Base-by-base conservation (phyloP, 2,329 filamentous ascomycete species). In the Fusarium scirpi region DNA sequence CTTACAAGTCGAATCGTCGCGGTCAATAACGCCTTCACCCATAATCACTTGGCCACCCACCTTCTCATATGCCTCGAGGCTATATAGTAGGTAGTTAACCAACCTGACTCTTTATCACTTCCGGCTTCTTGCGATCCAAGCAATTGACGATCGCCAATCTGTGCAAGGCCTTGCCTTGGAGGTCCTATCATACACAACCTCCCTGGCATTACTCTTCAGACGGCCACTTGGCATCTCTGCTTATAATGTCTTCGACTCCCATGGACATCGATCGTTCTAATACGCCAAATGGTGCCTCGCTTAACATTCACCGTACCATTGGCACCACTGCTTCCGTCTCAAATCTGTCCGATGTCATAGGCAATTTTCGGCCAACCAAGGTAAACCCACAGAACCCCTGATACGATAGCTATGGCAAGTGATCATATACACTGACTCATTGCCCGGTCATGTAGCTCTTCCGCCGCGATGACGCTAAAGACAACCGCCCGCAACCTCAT, bases 291-390 rank as follows among this genome's bases (percentile, higher is more conserved):
- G 82, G 81, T 69, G 76, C 80, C 72, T 81, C 84, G 2, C 80
- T 87, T 44, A 86, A 86, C 66, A 86, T 87, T 53, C 82, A 84
- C 11, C 82, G 87, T 22, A 83, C 83, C 13, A 71, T 87, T 22
- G 82, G 81, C 45, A 73, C 75, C 47, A 81, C 78, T 58, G 73
- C 82, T 43, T 82, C 82, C 60, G 87, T 86, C 8, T 89, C 91
- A 15, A 92, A 92, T 77, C 87, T 97, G 58, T 86, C 89, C 75
- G 93, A 97, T 76, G 86, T 96, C 72, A 91, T 97, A 73, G 85
- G 88, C 40, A 90, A 86, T 58, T 97, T 93, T 78, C 87, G 93
- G 53, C 93, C 95, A 10, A 91, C 91, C 48, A 94, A 94, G 86
- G 93, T 95, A 82, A 86, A 38, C n/a, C 49, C n/a, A 20, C 43